phyloP scores from a whole-genome alignment of 345 rosid species.

The Tarenaya hassleriana region DNA sequence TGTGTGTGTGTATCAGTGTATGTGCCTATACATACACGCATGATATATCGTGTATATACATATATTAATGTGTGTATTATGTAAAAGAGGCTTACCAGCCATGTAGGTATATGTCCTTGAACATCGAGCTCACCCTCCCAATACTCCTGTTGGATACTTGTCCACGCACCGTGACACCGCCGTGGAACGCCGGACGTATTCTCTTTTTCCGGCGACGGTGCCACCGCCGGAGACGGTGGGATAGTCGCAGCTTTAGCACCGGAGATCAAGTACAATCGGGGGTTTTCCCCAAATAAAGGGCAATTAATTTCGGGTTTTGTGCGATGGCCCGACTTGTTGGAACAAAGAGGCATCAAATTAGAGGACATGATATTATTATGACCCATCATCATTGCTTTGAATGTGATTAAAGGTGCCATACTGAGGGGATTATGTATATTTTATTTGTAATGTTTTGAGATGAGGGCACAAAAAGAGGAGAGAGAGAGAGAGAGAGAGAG shows the following conservation, averaged over 20 bases:
- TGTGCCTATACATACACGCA: slow-evolving; percentile 9
- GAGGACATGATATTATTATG: slow-evolving; percentile 24
- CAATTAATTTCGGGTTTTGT: slow-evolving; percentile 12
- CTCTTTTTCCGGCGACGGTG: slow-evolving; percentile 33
- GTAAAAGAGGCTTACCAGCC: slow-evolving; percentile 62
- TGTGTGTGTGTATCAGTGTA: background rate
- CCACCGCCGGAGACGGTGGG: slow-evolving; percentile 16
- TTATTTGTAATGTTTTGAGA: slow-evolving; percentile 13
- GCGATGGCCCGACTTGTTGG: slow-evolving; percentile 17
- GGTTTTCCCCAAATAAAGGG: slow-evolving; percentile 25
- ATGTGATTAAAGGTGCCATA: slow-evolving; percentile 34
- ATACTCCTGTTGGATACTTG: slow-evolving; percentile 62
- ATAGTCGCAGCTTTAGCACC: slow-evolving; percentile 27
- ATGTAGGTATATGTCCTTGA: slow-evolving; percentile 70
- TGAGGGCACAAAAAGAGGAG: slow-evolving; percentile 22
- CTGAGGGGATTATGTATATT: background rate
- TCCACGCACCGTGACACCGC: slow-evolving; percentile 69
- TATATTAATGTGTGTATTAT: background rate
- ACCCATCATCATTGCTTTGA: slow-evolving; percentile 28
- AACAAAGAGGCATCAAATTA: slow-evolving; percentile 20
- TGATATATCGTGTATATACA: background rate
- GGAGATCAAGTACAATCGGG: slow-evolving; percentile 23
- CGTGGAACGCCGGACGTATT: background rate
- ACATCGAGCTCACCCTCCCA: slow-evolving; percentile 85
- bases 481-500: slow-evolving; percentile 20